These are phyloP conservation scores for Fusarium pseudonygamai DNA, from an alignment of 2,329 filamentous ascomycete species.

Conservation along the genomic window DNA sequence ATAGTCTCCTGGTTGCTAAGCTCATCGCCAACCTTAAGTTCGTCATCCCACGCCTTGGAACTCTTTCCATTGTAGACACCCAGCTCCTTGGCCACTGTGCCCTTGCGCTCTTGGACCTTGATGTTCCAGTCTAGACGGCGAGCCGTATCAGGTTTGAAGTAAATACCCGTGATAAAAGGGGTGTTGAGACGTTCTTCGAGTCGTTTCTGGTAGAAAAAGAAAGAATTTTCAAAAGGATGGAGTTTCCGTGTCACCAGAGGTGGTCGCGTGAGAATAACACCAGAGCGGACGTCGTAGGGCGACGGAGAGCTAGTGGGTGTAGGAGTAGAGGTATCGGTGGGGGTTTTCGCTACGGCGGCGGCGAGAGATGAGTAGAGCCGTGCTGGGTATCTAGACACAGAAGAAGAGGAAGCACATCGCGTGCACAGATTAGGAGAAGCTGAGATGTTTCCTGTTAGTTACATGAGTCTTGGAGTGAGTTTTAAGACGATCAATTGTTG, in stretches of 20 bases:
- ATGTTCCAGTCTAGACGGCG: conserved; percentile 89
- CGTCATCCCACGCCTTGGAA: conserved; percentile 87
- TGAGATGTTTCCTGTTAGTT: conserved; percentile 26
- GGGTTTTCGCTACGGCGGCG: conserved; percentile 34
- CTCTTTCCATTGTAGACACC: conserved; percentile 81
- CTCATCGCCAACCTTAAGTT: conserved; percentile 78
- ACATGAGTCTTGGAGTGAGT: background rate
- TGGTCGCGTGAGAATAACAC: conserved; percentile 86
- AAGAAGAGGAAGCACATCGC: conserved; percentile 49
- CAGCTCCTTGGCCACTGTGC: conserved; percentile 83
- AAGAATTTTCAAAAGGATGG: conserved; percentile 89
- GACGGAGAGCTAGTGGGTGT: conserved; percentile 30
- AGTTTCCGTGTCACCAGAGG: conserved; percentile 86
- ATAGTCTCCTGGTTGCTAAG: conserved; percentile 72
- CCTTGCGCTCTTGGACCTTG: conserved; percentile 77
- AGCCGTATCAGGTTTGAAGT: conserved; percentile 91
- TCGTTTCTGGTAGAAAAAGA: conserved; percentile 96
- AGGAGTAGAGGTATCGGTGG: conserved; percentile 32
- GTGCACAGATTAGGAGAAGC: conserved; percentile 49
- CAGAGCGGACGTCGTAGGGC: conserved; percentile 64
- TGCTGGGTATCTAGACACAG: conserved; percentile 39
- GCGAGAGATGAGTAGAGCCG: conserved; percentile 51
- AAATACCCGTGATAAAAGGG: conserved; percentile 90
- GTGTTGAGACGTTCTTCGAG: conserved; percentile 91
- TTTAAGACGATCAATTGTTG: background rate